Evolutionary conservation across 371 early-diverging fungal species (phyloP), one percentile per base, ranked within the genome.

Genomic region (Actinomortierella ambigua): DNA sequence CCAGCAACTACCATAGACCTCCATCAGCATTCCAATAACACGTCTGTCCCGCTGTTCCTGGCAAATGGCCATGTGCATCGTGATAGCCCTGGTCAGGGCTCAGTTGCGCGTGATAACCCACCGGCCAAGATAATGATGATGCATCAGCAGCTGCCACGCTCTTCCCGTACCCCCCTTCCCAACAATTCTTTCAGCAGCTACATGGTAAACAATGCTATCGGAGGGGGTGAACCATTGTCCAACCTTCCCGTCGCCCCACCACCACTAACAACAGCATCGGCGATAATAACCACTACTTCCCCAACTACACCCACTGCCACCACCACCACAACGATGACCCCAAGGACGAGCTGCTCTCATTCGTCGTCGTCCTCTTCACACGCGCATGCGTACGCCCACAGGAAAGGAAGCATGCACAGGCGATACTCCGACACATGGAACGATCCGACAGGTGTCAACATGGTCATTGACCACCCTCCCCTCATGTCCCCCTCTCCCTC

Each of bases 231-330:
- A 27, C 28, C 28, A 28, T 51, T 26, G 51, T 46, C 46, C 17
- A 22, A 46, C 22, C 24, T 26, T 24, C 51, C 51, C 28, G 51
- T 28, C 24, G 11, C 51, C 24, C 51, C 23, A 51, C 28, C 18
- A 28, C 11, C 28, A n/a, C 7, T 34, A 17, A 42, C 46, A 24
- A 28, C 18, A 17, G 27, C 27, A 34, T 3, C 57, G 11, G 7
- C 26, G 17, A 2, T 13, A 15, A 49, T 7, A 9, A 47, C 23
- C 47, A 53, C 56, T 56, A 57, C 58, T 55, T 46, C 17, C 20
- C 58, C 46, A 14, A 68, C 61, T 57, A 53, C 43, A 43, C 57
- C 57, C 61, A 34, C 39, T 41, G 9, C 58, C 49, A 44, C 46
- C 6, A 23, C 20, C 7, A 42, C 40, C 50, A 6, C 20, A 17